Percentiles rank a stretch among this genome's conserved stretches.
These are phyloP conservation scores for Schwanniomyces pseudopolymorphus DNA, from an alignment of 805 yeast species.

Conservation along the genomic window DNA sequence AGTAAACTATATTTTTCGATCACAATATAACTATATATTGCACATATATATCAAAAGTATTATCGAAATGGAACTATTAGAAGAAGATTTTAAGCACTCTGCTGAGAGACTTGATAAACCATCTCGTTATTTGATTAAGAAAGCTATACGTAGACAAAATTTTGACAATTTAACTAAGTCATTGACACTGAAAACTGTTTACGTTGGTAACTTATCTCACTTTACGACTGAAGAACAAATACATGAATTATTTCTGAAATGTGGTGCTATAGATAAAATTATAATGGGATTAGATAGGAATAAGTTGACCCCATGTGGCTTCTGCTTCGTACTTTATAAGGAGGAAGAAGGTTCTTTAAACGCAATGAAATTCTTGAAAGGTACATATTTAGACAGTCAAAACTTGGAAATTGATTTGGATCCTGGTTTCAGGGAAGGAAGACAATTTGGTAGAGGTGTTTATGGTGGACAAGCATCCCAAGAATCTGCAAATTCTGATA, in stretches of 20 bases:
- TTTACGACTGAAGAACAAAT: constrained; percentile 95
- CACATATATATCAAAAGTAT: background rate
- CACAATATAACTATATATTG: too few relatives aligned
- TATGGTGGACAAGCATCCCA: constrained; percentile 90
- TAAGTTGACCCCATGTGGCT: constrained; percentile 93
- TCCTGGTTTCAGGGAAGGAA: constrained; percentile 93
- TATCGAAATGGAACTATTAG: constrained; percentile 34
- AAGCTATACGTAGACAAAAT: constrained; percentile 54
- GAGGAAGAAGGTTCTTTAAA: constrained; percentile 69
- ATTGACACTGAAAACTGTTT: constrained; percentile 69
- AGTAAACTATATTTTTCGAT: background rate
- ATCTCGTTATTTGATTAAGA: constrained; percentile 63
- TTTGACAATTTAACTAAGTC: constrained; percentile 66
- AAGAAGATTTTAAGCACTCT: constrained; percentile 57
- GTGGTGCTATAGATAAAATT: constrained; percentile 75
- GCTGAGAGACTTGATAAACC: constrained; percentile 71
- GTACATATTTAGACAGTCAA: constrained; percentile 82
- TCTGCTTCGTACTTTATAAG: constrained; percentile 84
- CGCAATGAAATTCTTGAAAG: constrained; percentile 79
- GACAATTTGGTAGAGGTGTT: constrained; percentile 92
- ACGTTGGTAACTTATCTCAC: constrained; percentile 87
- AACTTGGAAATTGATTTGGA: constrained; percentile 85
- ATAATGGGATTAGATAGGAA: constrained; percentile 94
- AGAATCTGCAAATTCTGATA: constrained; percentile 40
- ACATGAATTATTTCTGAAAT: constrained; percentile 78